Percentiles rank a stretch among this genome's conserved stretches.
Evolutionary conservation across 1,284 basidiomycete genomes (phyloP).

Genomic region (Calocybe gambosa): DNA sequence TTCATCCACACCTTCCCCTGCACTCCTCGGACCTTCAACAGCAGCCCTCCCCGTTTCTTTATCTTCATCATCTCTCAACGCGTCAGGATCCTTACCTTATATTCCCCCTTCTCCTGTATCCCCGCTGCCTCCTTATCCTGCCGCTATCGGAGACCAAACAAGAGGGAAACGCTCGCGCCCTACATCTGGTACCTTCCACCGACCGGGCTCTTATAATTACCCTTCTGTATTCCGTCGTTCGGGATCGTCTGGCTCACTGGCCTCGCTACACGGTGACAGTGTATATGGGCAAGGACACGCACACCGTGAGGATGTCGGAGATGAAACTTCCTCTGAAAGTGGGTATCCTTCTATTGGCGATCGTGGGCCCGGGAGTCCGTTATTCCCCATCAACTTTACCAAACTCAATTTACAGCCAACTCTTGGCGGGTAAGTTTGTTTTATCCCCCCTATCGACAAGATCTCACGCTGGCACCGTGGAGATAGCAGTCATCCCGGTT

Average conservation of each 20-base stretch:
- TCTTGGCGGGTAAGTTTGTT: slow-evolving; percentile 41
- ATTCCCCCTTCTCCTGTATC: slow-evolving; percentile 22
- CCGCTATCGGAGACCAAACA: not conserved
- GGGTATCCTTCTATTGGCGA: slow-evolving; percentile 35
- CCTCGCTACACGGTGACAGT: slow-evolving; percentile 1
- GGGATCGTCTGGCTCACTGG: slow-evolving; percentile 14
- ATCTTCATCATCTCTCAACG: slow-evolving; percentile 3
- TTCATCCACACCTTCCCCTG: slow-evolving; percentile 14
- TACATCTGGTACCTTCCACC: slow-evolving; percentile 5
- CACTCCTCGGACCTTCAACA: slow-evolving; percentile 1
- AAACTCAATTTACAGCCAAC: slow-evolving; percentile 52
- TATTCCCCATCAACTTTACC: slow-evolving; percentile 65
- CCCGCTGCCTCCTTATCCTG: slow-evolving; percentile 23
- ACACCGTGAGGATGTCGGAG: slow-evolving; percentile 1
- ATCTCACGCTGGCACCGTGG: not conserved
- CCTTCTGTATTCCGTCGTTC: slow-evolving; percentile 16
- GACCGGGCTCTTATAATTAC: slow-evolving; percentile 3
- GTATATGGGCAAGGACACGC: not conserved
- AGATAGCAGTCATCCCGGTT: slow-evolving; percentile 8
- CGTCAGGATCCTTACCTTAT: slow-evolving; percentile 2
- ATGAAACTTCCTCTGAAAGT: slow-evolving; percentile 10
- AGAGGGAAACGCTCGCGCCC: slow-evolving; percentile 9
- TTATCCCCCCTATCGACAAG: slow-evolving; percentile 1
- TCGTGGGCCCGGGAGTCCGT: slow-evolving; percentile 52
- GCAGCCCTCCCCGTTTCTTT: not conserved